A percentile compares a stretch with the other conserved stretches of the same genome.
These are phyloP conservation scores for Albugo candida DNA, from an alignment of 352 stramenopile species.

Conservation along the genomic window DNA sequence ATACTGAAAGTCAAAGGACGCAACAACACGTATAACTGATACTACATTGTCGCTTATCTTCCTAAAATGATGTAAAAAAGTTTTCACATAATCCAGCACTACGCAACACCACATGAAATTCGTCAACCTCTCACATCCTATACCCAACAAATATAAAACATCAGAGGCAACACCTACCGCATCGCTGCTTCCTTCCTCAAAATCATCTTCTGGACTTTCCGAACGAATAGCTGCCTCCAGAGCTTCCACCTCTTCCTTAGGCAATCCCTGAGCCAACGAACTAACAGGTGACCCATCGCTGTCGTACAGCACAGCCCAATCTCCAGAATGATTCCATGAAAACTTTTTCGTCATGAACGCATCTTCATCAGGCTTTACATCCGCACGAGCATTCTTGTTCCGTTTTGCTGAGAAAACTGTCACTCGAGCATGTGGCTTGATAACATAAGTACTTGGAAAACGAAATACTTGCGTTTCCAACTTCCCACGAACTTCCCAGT, in stretches of 20 bases:
- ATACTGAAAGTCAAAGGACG: too few relatives aligned
- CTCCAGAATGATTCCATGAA: conserved; percentile 40
- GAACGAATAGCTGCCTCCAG: conserved; percentile 30
- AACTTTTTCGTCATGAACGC: conserved; percentile 69
- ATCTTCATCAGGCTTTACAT: conserved; percentile 47
- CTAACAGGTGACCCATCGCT: conserved; percentile 47
- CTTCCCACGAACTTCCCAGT: conserved; percentile 43
- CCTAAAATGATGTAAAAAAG: too few relatives aligned
- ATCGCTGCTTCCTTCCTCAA: background rate
- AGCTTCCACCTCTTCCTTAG: conserved; percentile 32
- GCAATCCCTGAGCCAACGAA: conserved; percentile 34
- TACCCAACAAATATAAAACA: background rate
- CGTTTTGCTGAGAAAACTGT: conserved; percentile 64
- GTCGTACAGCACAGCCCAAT: conserved; percentile 44
- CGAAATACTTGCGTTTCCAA: conserved; percentile 43
- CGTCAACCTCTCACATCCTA: background rate
- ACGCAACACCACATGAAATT: background rate
- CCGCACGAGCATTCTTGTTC: conserved; percentile 56
- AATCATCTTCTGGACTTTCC: conserved; percentile 6
- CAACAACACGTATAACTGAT: too few relatives aligned
- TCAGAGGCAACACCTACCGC: background rate
- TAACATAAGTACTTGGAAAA: conserved; percentile 43
- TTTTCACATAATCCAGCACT: conserved; percentile 1
- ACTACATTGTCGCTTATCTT: too few relatives aligned
- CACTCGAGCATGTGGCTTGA: conserved; percentile 41